These are phyloP conservation scores for Globisporangium apiculatum DNA, from an alignment of 352 stramenopile species.

Conservation along the genomic window DNA sequence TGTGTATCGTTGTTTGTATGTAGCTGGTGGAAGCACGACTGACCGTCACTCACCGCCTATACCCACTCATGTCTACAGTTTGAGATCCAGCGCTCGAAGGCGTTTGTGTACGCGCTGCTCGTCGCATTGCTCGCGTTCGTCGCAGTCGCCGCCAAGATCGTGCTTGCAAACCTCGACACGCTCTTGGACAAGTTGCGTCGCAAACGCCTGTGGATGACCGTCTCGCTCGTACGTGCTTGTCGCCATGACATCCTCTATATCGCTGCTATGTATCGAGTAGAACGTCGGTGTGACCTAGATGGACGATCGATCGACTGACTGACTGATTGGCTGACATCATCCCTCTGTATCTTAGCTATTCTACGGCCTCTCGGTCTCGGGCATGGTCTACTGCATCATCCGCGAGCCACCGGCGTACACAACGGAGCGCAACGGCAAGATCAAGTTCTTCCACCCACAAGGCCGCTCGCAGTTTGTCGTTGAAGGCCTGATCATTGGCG, in stretches of 20 bases:
- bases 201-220: constrained; percentile 84
- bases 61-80: constrained; percentile 19
- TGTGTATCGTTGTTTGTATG: neutral
- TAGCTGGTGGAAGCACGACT: neutral
- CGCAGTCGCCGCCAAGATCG: constrained; percentile 41
- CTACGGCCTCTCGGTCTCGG: constrained; percentile 81
- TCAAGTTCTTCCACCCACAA: constrained; percentile 84
- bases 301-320: too few species aligned
- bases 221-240: constrained; percentile 49
- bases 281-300: too few species aligned
- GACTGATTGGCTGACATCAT: too few species aligned
- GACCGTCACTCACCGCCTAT: neutral
- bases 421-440: constrained; percentile 68
- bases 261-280: too few species aligned
- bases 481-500: constrained; percentile 75
- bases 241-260: too few species aligned
- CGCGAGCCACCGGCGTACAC: constrained; percentile 71
- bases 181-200: constrained; percentile 64
- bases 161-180: constrained; percentile 61
- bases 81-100: constrained; percentile 63
- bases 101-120: constrained; percentile 46
- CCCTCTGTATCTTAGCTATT: constrained; percentile 37
- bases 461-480: constrained; percentile 80
- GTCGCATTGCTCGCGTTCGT: constrained; percentile 22
- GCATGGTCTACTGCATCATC: constrained; percentile 89